These are phyloP conservation scores for Limtongozyma cylindracea DNA, from an alignment of 805 yeast species.

Conservation along the genomic window DNA sequence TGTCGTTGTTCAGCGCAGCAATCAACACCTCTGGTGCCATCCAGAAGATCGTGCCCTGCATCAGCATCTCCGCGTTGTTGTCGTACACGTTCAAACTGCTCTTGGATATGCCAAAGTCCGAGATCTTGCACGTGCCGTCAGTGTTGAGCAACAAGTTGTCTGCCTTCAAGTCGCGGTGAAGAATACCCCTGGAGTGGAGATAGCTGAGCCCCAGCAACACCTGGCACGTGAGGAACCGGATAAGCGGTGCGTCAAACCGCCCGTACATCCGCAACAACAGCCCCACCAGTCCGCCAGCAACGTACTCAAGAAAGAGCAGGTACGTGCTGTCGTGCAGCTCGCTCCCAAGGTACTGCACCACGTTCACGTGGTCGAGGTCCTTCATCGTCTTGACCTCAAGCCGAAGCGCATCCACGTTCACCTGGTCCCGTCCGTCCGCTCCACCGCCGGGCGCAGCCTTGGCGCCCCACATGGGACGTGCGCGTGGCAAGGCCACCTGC, in stretches of 20 bases:
- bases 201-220: constrained; percentile 72
- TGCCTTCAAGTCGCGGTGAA: constrained; percentile 88
- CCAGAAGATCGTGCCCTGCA: constrained; percentile 98
- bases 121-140: constrained; percentile 86
- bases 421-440: constrained; percentile 17
- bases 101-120: constrained; percentile 92
- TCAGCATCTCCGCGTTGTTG: constrained; percentile 85
- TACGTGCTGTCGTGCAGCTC: constrained; percentile 53
- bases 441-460: constrained; percentile 3
- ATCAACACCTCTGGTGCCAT: constrained; percentile 99
- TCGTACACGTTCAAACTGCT: constrained; percentile 53
- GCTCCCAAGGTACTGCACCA: constrained; percentile 90
- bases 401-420: constrained; percentile 57
- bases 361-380: constrained; percentile 79
- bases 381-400: constrained; percentile 87
- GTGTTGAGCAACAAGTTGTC: constrained; percentile 73
- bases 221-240: constrained; percentile 52
- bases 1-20: constrained; percentile 48
- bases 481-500: constrained; percentile 52
- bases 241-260: constrained; percentile 53
- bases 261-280: constrained; percentile 67
- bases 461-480: too few relatives aligned
- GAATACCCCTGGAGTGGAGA: constrained; percentile 62
- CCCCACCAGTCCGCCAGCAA: constrained; percentile 94
- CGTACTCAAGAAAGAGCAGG: constrained; percentile 81